These are phyloP conservation scores for Cladophialophora yegresii DNA, from an alignment of 2,329 filamentous ascomycete genomes.

Conservation along the genomic window DNA sequence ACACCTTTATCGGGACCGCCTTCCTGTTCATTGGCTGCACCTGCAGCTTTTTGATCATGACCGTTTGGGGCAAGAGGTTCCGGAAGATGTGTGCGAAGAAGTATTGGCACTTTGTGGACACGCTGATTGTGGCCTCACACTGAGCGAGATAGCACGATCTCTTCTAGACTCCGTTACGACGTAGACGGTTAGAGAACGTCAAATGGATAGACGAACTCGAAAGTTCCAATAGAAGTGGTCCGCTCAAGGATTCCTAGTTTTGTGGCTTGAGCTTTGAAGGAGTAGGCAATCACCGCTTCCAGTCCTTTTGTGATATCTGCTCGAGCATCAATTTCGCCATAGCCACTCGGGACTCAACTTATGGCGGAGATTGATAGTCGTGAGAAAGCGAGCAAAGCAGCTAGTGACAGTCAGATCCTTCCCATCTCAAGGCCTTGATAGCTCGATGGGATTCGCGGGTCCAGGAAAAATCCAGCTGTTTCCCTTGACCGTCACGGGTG, in stretches of 20 bases:
- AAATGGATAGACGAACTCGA: not conserved
- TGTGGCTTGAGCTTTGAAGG: not conserved
- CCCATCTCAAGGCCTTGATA: not conserved
- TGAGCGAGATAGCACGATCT: not conserved
- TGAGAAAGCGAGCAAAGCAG: too few relatives aligned
- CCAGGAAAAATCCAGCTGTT: not conserved
- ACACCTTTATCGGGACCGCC: constrained; percentile 20
- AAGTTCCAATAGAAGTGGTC: not conserved
- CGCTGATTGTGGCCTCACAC: constrained; percentile 13
- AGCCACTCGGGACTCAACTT: not conserved
- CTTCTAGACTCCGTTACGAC: not conserved
- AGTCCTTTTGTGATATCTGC: too few relatives aligned
- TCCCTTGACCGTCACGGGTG: not conserved
- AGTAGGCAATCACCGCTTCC: not conserved
- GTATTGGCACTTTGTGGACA: constrained; percentile 24
- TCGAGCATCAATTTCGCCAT: not conserved
- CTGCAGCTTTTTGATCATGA: constrained; percentile 26
- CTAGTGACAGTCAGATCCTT: not conserved
- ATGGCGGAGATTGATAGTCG: too few relatives aligned
- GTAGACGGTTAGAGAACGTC: not conserved
- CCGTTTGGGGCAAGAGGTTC: constrained; percentile 23
- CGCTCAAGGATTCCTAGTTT: not conserved
- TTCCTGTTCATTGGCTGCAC: constrained; percentile 23
- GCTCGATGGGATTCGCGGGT: not conserved
- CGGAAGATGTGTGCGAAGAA: constrained; percentile 19